Conservation (phyloP, 768 basidiomycete species). For the Tricholoma terreum region DNA sequence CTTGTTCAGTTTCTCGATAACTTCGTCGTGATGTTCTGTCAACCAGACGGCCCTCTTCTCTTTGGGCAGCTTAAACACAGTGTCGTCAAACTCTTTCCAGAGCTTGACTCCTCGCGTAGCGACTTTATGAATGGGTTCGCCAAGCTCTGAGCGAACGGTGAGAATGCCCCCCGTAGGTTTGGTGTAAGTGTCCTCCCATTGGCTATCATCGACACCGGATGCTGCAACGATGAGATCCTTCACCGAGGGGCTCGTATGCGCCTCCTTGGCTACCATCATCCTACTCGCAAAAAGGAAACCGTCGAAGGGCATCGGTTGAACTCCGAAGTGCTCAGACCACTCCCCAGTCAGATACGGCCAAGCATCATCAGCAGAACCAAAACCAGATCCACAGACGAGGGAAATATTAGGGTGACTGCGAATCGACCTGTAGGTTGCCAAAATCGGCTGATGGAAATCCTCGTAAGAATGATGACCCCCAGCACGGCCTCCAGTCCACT, state of each 20-base stretch:
- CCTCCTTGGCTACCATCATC: slow-evolving; percentile 99
- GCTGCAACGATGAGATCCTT: slow-evolving; percentile 97
- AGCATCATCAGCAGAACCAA: slow-evolving; percentile 91
- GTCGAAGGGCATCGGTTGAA: slow-evolving; percentile 97
- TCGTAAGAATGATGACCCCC: slow-evolving; percentile 99
- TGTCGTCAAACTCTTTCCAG: slow-evolving; percentile 99
- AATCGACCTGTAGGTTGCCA: slow-evolving; percentile 87
- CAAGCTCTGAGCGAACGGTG: slow-evolving; percentile 95
- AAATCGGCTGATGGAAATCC: slow-evolving; percentile 96
- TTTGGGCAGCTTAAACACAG: slow-evolving; percentile 91
- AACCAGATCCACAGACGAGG: slow-evolving; percentile 92
- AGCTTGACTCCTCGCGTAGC: slow-evolving; percentile 95
- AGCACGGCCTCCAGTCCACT: slow-evolving; percentile 99
- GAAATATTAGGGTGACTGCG: slow-evolving; percentile 86
- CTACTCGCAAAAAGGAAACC: slow-evolving; percentile 95
- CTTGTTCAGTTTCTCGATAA: slow-evolving; percentile 88
- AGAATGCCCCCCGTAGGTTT: slow-evolving; percentile 95
- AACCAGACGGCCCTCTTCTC: slow-evolving; percentile 94
- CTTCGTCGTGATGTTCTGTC: slow-evolving; percentile 78
- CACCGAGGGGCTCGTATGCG: slow-evolving; percentile 90
- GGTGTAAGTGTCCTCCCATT: slow-evolving; percentile 93
- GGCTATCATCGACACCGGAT: slow-evolving; percentile 81
- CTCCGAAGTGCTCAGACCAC: slow-evolving; percentile 82
- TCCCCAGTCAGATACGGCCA: slow-evolving; percentile 98
- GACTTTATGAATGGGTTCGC: slow-evolving; percentile 99